phyloP scores from a whole-genome alignment of 352 stramenopile genomes.

The Globisporangium abappressorium region DNA sequence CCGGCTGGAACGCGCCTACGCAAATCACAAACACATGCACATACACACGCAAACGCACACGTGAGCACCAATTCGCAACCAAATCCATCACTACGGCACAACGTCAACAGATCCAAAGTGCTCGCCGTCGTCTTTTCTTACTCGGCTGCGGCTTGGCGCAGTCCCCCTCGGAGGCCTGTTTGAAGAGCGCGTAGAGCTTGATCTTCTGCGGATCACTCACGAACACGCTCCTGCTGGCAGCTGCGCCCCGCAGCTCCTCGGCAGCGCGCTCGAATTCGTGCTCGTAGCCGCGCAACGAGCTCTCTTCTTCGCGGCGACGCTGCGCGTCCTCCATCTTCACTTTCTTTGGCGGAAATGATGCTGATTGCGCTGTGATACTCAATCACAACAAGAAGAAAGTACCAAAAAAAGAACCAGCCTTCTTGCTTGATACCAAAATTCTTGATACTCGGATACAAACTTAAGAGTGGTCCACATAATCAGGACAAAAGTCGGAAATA shows the following conservation, averaged over 20 bases:
- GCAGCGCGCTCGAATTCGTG: slow-evolving; percentile 46
- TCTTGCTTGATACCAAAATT: no score
- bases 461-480: no score
- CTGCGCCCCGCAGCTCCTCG: slow-evolving; percentile 36
- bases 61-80: background rate
- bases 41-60: background rate
- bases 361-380: background rate
- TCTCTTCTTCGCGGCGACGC: slow-evolving; percentile 34
- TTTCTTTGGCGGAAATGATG: background rate
- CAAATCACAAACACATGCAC: background rate
- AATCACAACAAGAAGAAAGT: no score
- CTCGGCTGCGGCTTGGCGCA: slow-evolving; percentile 49
- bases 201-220: slow-evolving; percentile 73
- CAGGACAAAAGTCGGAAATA: no score
- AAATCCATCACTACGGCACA: background rate
- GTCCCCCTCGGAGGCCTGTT: slow-evolving; percentile 70
- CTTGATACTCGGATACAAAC: no score
- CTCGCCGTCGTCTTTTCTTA: slow-evolving; percentile 13
- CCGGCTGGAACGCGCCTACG: slow-evolving; percentile 45
- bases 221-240: slow-evolving; percentile 20
- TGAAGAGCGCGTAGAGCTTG: slow-evolving; percentile 76
- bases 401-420: no score
- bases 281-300: slow-evolving; percentile 45
- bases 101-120: background rate
- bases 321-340: slow-evolving; percentile 5